Percentiles rank a stretch among this genome's conserved stretches.
These are phyloP conservation scores for Pyrenula aspistea DNA, from an alignment of 495 filamentous ascomycete species.

Conservation along the genomic window DNA sequence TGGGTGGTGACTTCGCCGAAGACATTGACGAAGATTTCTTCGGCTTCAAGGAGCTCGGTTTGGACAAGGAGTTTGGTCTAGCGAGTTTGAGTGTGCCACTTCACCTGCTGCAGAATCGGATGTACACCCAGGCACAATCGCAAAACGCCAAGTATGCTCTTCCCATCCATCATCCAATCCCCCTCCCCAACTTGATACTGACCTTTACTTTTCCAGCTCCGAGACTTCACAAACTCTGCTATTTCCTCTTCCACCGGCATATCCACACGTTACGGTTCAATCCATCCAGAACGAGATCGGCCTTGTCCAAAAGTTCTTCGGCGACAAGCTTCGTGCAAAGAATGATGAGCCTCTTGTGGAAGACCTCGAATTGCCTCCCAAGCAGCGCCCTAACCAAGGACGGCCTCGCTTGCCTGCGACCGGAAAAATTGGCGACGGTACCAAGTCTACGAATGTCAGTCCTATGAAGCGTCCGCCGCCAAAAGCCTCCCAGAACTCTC, in stretches of 20 bases:
- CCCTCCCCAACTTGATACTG: constrained; percentile 3
- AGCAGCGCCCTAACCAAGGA: constrained; percentile 67
- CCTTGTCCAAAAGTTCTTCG: constrained; percentile 80
- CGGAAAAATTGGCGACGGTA: constrained; percentile 61
- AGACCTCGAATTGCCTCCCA: constrained; percentile 87
- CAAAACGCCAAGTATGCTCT: constrained; percentile 51
- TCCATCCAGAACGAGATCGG: constrained; percentile 70
- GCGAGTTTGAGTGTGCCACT: constrained; percentile 81
- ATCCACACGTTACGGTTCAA: constrained; percentile 69
- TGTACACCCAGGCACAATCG: constrained; percentile 67
- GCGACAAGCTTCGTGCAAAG: constrained; percentile 71
- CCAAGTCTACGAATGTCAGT: constrained; percentile 33
- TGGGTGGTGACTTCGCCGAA: constrained; percentile 92
- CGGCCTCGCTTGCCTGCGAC: constrained; percentile 80
- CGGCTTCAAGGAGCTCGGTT: constrained; percentile 88
- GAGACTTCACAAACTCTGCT: constrained; percentile 8
- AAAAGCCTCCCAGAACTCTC: constrained; percentile 5
- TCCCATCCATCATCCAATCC: constrained; percentile 2
- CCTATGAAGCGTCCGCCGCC: constrained; percentile 72
- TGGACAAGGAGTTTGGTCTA: constrained; percentile 80
- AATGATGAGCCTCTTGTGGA: constrained; percentile 74
- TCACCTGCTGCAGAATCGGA: constrained; percentile 84
- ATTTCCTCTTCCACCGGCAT: constrained; percentile 49
- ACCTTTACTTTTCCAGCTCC: constrained; percentile 4
- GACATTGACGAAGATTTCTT: constrained; percentile 98